A percentile compares a stretch with the other conserved stretches of the same genome.
Evolutionary conservation across 805 yeast species (phyloP).

Genomic region (Saccharomycopsis guyanensis): DNA sequence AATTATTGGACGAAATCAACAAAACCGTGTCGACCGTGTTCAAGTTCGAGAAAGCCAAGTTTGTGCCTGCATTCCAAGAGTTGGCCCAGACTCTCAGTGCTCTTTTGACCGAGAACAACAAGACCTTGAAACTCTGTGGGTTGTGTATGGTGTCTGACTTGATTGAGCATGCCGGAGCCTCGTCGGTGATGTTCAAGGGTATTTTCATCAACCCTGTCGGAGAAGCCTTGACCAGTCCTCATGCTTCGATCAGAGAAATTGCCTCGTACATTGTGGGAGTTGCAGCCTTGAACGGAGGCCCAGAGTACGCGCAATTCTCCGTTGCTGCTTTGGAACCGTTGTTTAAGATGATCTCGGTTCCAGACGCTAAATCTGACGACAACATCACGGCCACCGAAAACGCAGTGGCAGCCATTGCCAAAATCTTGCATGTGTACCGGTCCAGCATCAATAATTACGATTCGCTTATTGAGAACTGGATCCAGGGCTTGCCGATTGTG

Average conservation of each 20-base stretch:
- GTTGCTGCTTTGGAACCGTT: constrained; percentile 68
- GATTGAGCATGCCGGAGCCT: constrained; percentile 70
- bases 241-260: constrained; percentile 75
- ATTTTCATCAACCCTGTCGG: constrained; percentile 56
- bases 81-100: constrained; percentile 56
- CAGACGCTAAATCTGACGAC: constrained; percentile 82
- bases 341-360: constrained; percentile 61
- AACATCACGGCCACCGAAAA: constrained; percentile 84
- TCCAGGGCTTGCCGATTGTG: constrained; percentile 69
- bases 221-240: constrained; percentile 53
- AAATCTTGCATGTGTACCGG: constrained; percentile 56
- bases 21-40: constrained; percentile 66
- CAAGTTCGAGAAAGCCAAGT: constrained; percentile 49
- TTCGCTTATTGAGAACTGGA: constrained; percentile 65
- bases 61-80: constrained; percentile 56
- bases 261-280: constrained; percentile 80
- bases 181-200: constrained; percentile 56
- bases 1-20: constrained; percentile 77
- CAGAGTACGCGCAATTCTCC: constrained; percentile 51
- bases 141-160: constrained; percentile 74
- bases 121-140: constrained; percentile 68
- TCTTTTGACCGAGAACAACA: constrained; percentile 57
- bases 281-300: constrained; percentile 77
- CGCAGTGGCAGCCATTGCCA: constrained; percentile 75
- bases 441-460: constrained; percentile 50